These are phyloP conservation scores for Fusarium cyanostomum DNA, from an alignment of 2,329 filamentous ascomycete species.

Conservation along the genomic window DNA sequence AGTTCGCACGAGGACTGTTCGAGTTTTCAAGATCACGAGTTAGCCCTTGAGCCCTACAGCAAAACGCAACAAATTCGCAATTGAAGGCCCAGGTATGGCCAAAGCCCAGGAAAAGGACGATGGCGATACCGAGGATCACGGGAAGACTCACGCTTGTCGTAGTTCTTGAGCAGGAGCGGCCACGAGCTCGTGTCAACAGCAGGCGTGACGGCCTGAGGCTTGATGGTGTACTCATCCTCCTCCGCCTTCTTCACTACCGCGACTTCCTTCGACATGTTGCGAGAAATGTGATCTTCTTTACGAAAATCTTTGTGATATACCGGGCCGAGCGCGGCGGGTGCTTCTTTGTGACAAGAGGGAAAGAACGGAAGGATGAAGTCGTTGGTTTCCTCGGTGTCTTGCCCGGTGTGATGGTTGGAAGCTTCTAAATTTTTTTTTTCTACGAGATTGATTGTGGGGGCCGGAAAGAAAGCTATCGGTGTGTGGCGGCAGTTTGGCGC, in stretches of 20 bases:
- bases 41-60: constrained; percentile 18
- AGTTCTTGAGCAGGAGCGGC: constrained; percentile 96
- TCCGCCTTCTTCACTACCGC: constrained; percentile 49
- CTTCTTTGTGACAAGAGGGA: constrained; percentile 40
- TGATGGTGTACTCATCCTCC: constrained; percentile 85
- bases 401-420: constrained; percentile 45
- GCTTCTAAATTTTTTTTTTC: constrained; percentile 50
- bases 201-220: constrained; percentile 85
- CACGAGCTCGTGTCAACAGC: constrained; percentile 86
- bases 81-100: constrained; percentile 3
- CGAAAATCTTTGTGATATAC: constrained; percentile 38
- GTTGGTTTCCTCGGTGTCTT: constrained; percentile 46
- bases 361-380: constrained; percentile 41
- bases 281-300: constrained; percentile 22
- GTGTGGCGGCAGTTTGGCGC: constrained; percentile 37
- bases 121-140: neutral
- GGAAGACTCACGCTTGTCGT: constrained; percentile 78
- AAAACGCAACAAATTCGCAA: constrained; percentile 2
- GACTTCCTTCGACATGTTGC: constrained; percentile 60
- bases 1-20: constrained; percentile 86
- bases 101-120: constrained; percentile 2
- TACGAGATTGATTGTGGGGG: constrained; percentile 46
- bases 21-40: constrained; percentile 31
- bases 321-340: constrained; percentile 42
- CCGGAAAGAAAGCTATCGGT: constrained; percentile 34